These are phyloP conservation scores for Pyrenula massariospora DNA, from an alignment of 495 filamentous ascomycete genomes.

Conservation along the genomic window DNA sequence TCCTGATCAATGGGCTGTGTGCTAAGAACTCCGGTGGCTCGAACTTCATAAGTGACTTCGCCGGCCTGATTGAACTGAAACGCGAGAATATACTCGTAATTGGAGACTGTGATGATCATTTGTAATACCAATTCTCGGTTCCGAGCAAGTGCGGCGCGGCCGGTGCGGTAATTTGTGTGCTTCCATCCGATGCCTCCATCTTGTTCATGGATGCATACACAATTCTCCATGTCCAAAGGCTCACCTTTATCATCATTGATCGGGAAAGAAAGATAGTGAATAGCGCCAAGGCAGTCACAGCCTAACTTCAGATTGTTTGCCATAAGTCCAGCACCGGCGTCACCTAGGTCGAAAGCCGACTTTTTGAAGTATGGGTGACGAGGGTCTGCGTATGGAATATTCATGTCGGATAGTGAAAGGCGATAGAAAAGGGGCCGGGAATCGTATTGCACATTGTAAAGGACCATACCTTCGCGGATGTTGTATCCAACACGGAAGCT, in stretches of 20 bases:
- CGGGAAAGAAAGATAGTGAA: slow-evolving; percentile 51
- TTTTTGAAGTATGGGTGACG: slow-evolving; percentile 56
- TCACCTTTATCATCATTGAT: slow-evolving; percentile 44
- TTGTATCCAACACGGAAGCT: slow-evolving; percentile 55
- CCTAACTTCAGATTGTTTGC: slow-evolving; percentile 57
- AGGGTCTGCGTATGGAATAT: slow-evolving; percentile 53
- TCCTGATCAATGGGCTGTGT: slow-evolving; percentile 64
- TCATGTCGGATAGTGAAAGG: slow-evolving; percentile 64
- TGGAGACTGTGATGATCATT: slow-evolving; percentile 66
- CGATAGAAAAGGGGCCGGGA: slow-evolving; percentile 57
- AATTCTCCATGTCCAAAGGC: slow-evolving; percentile 41
- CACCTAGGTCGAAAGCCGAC: slow-evolving; percentile 59
- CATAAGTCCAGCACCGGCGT: slow-evolving; percentile 52
- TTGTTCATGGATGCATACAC: slow-evolving; percentile 58
- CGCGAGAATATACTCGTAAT: slow-evolving; percentile 78
- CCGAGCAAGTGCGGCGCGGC: slow-evolving; percentile 45
- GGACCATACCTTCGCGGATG: slow-evolving; percentile 48
- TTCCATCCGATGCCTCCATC: slow-evolving; percentile 55
- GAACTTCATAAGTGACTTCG: slow-evolving; percentile 67
- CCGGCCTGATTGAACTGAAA: slow-evolving; percentile 82
- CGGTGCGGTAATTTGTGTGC: slow-evolving; percentile 55
- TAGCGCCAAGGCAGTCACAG: slow-evolving; percentile 57
- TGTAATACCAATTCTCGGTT: slow-evolving; percentile 56
- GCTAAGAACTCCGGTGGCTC: slow-evolving; percentile 77
- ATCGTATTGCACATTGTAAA: slow-evolving; percentile 58